Base-by-base conservation (phyloP, 140 eudicot species). In the Flaveria floridana region DNA sequence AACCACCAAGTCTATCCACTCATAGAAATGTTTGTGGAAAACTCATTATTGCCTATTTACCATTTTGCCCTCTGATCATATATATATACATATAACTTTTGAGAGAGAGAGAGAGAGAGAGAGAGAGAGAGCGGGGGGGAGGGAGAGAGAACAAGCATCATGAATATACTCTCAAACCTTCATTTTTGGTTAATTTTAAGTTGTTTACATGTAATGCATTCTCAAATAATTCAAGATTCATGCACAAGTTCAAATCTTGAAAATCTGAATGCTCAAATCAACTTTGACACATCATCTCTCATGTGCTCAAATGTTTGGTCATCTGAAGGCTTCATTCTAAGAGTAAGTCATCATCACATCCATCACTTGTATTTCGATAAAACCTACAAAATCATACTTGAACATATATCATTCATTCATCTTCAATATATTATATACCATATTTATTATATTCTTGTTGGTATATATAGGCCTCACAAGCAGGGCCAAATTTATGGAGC, bases 231-330 rank as follows among this genome's bases (percentile, higher is more conserved):
- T 30, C 70, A 53, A 80, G 91, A 89, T 73, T 86, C 95, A 61
- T 92, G 98, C 62, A 39, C 41, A 68, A 68, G 64, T 46, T 81
- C 86, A 37, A 71, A 53, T 71, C 81, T 87, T 65, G 65, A 62
- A 71, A 72, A 47, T 64, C 14, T 80, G 13, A 71, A 74, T 72
- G 53, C 66, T 51, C 84, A 77, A 48, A 63, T 84, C 39, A 61
- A 64, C 10, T 93, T 93, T 58, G 89, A 85, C 37, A 77, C 94
- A 12, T 15, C 93, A 65, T 71, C 89, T 34, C 85, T 90, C 79
- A 53, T 39, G 41, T 93, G 98, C 78, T 85, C 68, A 63, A 18
- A 79, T 9, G 96, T 88, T 9, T 93, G 98, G 97, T 46, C 58
- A 48, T 64, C 85, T 14, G 84, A 88, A 75, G 74, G 75, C 70